Percentiles rank a stretch among this genome's conserved stretches.
Conservation (phyloP, 176 grass and related monocot species). For the Oryza nivara region DNA sequence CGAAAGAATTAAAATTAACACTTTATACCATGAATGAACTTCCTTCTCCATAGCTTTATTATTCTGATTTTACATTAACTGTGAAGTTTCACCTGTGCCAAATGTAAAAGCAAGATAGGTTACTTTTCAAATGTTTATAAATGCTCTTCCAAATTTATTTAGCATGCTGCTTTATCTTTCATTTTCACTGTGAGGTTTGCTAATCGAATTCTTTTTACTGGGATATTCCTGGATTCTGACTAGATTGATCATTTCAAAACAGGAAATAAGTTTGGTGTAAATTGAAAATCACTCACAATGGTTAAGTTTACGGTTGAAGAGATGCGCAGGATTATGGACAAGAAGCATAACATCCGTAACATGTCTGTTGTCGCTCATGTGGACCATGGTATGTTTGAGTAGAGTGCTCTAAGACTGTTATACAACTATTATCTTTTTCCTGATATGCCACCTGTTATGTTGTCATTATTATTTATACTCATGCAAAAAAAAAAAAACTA, state of each 20-base stretch:
- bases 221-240: not conserved
- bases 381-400: slow-evolving; percentile 56
- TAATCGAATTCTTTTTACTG: not conserved
- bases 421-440: not conserved
- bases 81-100: not conserved
- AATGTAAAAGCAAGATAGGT: not conserved
- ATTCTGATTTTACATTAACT: not conserved
- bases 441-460: not conserved
- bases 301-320: slow-evolving; percentile 81
- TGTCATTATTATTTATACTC: not conserved
- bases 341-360: slow-evolving; percentile 76
- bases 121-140: slow-evolving; percentile 17
- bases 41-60: not conserved
- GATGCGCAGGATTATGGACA: slow-evolving; percentile 77
- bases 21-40: not conserved
- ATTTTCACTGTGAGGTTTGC: not conserved
- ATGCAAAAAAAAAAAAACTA: not conserved
- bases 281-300: slow-evolving; percentile 61
- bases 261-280: slow-evolving; percentile 34
- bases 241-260: not conserved
- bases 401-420: not conserved
- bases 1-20: not conserved
- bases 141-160: not conserved
- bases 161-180: not conserved
- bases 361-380: slow-evolving; percentile 81